Base-by-base conservation (phyloP, 2,329 filamentous ascomycete genomes). In the Pyrenophora teres region DNA sequence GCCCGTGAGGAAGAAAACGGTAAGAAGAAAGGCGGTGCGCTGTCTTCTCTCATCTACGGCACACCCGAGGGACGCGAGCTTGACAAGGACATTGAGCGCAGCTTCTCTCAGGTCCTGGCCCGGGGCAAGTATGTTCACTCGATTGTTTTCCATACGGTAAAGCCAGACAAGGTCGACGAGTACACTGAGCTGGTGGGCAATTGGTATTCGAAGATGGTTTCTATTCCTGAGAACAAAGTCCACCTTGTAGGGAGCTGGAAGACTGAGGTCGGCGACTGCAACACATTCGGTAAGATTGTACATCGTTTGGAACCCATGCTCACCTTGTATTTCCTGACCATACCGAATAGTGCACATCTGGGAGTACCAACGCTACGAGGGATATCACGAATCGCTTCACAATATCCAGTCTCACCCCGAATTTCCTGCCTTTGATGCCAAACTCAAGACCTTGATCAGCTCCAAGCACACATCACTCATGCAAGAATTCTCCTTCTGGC, bases 401-500 rank as follows among this genome's bases (percentile, higher is more conserved):
- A 85, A 83, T 64, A 96, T 97, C 62, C 86, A 90, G 54, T 79
- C 82, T 64, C 90, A 96, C 67, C 89, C 90, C 57, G 91, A 92
- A 15, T 97, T 91, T 73, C 78, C 86, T 62, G 87, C 84, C 8
- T 97, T 97, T 71, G 90, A 96, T 72, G 79, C 79, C 57, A 89
- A 93, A 77, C 87, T 99, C 45, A 92, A 92, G 76, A 81, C 79
- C n/a, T 80, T 97, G 56, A 93, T 99, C 70, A 86, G 81, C 52
- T 85, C 85, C 58, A 97, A 96, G 80, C 86, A 87, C 63, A 89
- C 88, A 4, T 97, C 92, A 0, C 83, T 99, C 44, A 99, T 99
- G 94, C 94, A 99, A 75, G 94, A 99, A 76, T 99, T 99, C 77
- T 96, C 92, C 31, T 99, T 99, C 83, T 99, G 94, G 94, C 94